These are phyloP conservation scores for Pythium phragmitis DNA, from an alignment of 352 stramenopile species.

Conservation along the genomic window DNA sequence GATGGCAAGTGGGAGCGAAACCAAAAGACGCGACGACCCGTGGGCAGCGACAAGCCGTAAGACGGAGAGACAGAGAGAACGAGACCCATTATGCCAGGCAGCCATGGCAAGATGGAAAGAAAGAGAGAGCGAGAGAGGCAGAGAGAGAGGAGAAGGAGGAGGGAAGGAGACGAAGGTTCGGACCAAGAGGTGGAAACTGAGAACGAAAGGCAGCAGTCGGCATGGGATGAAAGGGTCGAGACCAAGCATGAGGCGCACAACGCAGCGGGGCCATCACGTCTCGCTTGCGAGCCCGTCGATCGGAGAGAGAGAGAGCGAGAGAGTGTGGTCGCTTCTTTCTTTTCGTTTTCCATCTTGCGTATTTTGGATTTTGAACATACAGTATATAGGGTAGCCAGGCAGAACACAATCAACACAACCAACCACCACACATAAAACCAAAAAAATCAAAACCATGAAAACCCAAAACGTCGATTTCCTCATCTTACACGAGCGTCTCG, in stretches of 20 bases:
- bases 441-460: conserved; percentile 14
- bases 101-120: background rate
- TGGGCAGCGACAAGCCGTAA: conserved; percentile 42
- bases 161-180: conserved; percentile 8
- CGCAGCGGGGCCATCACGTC: conserved; percentile 3
- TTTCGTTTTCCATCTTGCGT: conserved; percentile 18
- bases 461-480: background rate
- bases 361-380: conserved; percentile 28
- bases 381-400: conserved; percentile 21
- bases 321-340: background rate
- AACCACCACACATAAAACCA: conserved; percentile 6
- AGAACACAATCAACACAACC: background rate
- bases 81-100: no score
- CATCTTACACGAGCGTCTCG: conserved; percentile 41
- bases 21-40: conserved; percentile 31
- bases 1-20: conserved; percentile 25
- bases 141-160: background rate
- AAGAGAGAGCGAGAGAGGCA: conserved; percentile 20
- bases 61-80: background rate
- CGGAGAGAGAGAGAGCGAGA: background rate
- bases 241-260: background rate
- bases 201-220: background rate
- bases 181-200: conserved; percentile 10
- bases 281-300: background rate
- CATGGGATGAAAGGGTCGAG: background rate